These are phyloP conservation scores for Rhinocladiella mackenziei DNA, from an alignment of 2,329 filamentous ascomycete genomes.

Conservation along the genomic window DNA sequence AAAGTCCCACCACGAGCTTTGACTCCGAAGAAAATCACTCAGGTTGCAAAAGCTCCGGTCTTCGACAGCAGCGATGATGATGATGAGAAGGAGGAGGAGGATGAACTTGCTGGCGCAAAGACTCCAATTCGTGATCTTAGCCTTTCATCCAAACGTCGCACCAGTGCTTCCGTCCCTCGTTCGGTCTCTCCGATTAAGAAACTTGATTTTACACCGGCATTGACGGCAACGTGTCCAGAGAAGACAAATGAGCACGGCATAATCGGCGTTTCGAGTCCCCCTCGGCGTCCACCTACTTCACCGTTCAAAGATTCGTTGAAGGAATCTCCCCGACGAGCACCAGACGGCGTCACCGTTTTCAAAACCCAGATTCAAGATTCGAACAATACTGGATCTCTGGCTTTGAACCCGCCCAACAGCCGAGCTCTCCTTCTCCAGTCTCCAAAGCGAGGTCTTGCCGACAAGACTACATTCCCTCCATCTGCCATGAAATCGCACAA, in stretches of 20 bases:
- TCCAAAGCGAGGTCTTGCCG: conserved; percentile 40
- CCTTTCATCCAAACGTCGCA: conserved; percentile 35
- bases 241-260: conserved; percentile 37
- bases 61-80: too few relatives aligned
- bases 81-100: conserved; percentile 38
- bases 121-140: conserved; percentile 33
- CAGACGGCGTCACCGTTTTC: conserved; percentile 27
- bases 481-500: conserved; percentile 35
- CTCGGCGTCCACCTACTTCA: conserved; percentile 43
- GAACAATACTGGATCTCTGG: conserved; percentile 1
- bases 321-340: conserved; percentile 39
- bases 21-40: conserved; percentile 48
- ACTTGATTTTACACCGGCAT: conserved; percentile 35
- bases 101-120: conserved; percentile 41
- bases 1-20: conserved; percentile 35
- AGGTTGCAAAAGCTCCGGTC: conserved; percentile 41
- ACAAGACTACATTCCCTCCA: conserved; percentile 36
- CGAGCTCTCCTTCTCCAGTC: conserved; percentile 43
- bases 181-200: conserved; percentile 38
- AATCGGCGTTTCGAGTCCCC: conserved; percentile 42
- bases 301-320: conserved; percentile 43
- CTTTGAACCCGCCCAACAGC: conserved; percentile 13
- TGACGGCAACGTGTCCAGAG: conserved; percentile 24
- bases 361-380: conserved; percentile 13
- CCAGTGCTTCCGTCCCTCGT: conserved; percentile 30